Conservation (phyloP, 495 filamentous ascomycete species). For the Penicillium waksmanii region DNA sequence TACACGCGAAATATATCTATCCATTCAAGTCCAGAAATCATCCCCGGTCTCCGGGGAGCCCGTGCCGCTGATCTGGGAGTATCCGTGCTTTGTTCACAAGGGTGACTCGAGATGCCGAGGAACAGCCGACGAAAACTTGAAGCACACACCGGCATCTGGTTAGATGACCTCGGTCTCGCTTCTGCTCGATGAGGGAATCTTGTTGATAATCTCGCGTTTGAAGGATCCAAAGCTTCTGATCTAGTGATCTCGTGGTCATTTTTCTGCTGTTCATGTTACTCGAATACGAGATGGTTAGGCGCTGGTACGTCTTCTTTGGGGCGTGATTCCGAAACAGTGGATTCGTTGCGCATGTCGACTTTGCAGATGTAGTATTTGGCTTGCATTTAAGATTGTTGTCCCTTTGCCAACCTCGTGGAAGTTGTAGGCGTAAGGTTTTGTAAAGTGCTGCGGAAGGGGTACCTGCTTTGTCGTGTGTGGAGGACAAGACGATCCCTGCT, state of each 20-base stretch:
- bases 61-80: constrained; percentile 4
- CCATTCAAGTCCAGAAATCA: neutral
- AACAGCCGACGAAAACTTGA: constrained; percentile 10
- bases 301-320: constrained; percentile 4
- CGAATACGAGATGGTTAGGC: constrained; percentile 7
- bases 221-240: neutral
- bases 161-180: constrained; percentile 5
- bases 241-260: constrained; percentile 8
- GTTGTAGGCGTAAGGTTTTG: constrained; percentile 1
- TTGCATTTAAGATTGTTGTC: neutral
- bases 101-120: constrained; percentile 26
- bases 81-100: constrained; percentile 19
- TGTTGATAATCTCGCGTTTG: neutral
- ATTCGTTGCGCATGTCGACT: neutral
- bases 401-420: constrained; percentile 9
- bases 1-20: neutral
- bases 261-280: constrained; percentile 5
- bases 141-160: constrained; percentile 2
- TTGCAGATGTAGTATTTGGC: neutral
- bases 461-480: constrained; percentile 20
- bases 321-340: neutral
- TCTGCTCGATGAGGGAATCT: neutral
- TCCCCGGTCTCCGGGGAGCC: neutral
- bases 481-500: neutral
- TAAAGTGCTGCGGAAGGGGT: constrained; percentile 14